phyloP scores from a whole-genome alignment of 352 stramenopile genomes.

The Phytopythium litorale region DNA sequence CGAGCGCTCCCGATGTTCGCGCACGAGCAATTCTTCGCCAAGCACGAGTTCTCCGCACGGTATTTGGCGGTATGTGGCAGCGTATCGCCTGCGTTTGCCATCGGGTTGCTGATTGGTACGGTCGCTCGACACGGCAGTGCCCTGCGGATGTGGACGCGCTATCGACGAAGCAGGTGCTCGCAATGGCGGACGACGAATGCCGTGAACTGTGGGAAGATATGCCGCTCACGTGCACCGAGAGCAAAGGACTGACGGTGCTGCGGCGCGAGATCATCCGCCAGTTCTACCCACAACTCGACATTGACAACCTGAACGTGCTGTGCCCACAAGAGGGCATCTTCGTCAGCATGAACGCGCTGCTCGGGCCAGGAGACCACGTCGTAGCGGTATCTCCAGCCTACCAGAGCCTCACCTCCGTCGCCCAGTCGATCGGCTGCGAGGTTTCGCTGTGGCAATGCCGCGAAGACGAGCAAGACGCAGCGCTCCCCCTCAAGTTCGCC shows the following conservation, averaged over 20 bases:
- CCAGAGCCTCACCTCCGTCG: conserved; percentile 40
- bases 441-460: conserved; percentile 32
- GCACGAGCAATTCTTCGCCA: conserved; percentile 42
- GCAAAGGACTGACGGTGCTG: conserved; percentile 23
- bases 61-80: conserved; percentile 21
- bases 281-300: conserved; percentile 20
- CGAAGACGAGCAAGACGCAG: conserved; percentile 10
- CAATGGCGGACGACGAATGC: conserved; percentile 35
- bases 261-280: conserved; percentile 29
- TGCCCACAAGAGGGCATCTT: conserved; percentile 63
- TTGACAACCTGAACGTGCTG: conserved; percentile 31
- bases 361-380: conserved; percentile 42
- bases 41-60: conserved; percentile 39
- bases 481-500: conserved; percentile 24
- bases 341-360: conserved; percentile 37
- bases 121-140: conserved; percentile 15
- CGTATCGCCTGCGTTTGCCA: background rate
- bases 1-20: conserved; percentile 19
- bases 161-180: conserved; percentile 30
- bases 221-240: conserved; percentile 39
- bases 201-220: conserved; percentile 33
- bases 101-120: background rate
- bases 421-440: conserved; percentile 28
- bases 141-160: conserved; percentile 36
- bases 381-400: conserved; percentile 48